Conservation (phyloP, 371 early-diverging fungal genomes). For the Mortierella sp. region DNA sequence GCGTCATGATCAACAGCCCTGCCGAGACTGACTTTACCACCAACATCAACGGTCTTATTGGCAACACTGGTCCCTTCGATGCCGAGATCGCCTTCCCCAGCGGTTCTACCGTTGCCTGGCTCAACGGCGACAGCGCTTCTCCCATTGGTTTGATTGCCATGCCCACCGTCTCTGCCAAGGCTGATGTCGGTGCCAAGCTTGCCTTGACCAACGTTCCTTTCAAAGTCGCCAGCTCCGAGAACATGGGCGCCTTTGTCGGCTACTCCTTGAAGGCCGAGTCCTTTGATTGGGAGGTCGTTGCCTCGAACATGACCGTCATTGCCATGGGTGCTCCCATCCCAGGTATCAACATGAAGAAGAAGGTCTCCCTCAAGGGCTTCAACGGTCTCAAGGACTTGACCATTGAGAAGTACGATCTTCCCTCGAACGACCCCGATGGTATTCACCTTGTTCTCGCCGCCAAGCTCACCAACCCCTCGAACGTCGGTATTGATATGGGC, state of each 20-base stretch:
- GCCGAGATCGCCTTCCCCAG: conserved; percentile 67
- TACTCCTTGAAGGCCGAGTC: conserved; percentile 65
- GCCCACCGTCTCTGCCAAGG: conserved; percentile 53
- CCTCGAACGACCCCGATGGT: conserved; percentile 68
- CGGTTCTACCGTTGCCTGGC: conserved; percentile 65
- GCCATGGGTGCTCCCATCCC: conserved; percentile 69
- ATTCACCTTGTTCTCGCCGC: conserved; percentile 64
- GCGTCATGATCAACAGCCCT: conserved; percentile 64
- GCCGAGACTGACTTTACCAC: conserved; percentile 64
- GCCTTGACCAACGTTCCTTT: conserved; percentile 61
- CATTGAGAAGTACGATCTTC: conserved; percentile 55
- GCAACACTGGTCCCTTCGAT: conserved; percentile 68
- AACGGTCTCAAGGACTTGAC: conserved; percentile 50
- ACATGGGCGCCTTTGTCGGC: conserved; percentile 64
- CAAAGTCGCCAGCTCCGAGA: conserved; percentile 57
- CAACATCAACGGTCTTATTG: conserved; percentile 64
- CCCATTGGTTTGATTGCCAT: conserved; percentile 64
- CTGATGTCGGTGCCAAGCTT: conserved; percentile 65
- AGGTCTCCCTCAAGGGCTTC: conserved; percentile 63
- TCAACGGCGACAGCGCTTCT: conserved; percentile 40
- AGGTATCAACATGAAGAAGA: conserved; percentile 65
- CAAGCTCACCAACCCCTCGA: conserved; percentile 64
- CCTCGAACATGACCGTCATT: conserved; percentile 61
- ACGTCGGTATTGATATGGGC: conserved; percentile 66
- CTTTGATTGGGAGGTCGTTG: conserved; percentile 66